These are phyloP conservation scores for Cutaneotrichosporon mucoides DNA, from an alignment of 1,284 basidiomycete species.

Conservation along the genomic window DNA sequence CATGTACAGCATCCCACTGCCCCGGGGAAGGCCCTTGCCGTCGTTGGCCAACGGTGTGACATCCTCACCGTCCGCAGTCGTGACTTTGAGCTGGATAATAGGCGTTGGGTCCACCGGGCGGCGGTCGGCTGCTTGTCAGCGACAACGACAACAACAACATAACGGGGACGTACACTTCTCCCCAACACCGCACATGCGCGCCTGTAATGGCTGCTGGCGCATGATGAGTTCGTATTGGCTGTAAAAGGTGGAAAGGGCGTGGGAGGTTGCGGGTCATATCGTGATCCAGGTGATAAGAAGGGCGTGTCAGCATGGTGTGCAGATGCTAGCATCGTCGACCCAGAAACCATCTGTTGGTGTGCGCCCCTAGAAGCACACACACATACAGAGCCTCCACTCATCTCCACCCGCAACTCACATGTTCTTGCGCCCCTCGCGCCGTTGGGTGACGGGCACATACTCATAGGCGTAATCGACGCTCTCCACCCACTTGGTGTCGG, in stretches of 20 bases:
- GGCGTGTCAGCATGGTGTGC: slow-evolving; percentile 1
- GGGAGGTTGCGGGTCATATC: not conserved
- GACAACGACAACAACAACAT: not conserved
- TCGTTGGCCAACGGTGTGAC: slow-evolving; percentile 21
- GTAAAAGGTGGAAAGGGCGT: not conserved
- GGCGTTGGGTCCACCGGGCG: slow-evolving; percentile 94
- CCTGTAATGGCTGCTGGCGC: slow-evolving; percentile 78
- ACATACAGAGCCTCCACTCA: not conserved
- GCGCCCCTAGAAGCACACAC: not conserved
- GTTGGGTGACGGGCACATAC: slow-evolving; percentile 41
- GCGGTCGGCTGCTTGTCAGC: slow-evolving; percentile 65
- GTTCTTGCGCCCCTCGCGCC: slow-evolving; percentile 18
- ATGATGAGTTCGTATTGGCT: slow-evolving; percentile 76
- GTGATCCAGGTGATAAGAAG: not conserved
- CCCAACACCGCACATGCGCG: slow-evolving; percentile 87
- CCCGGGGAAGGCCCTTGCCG: slow-evolving; percentile 14
- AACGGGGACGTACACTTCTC: slow-evolving; percentile 61
- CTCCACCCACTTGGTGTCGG: slow-evolving; percentile 25
- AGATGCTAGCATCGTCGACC: not conserved
- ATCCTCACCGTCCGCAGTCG: slow-evolving; percentile 60
- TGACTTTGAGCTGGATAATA: slow-evolving; percentile 87
- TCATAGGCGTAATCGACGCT: slow-evolving; percentile 44
- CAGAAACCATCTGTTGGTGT: not conserved
- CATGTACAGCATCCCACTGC: slow-evolving; percentile 39
- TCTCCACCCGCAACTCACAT: slow-evolving; percentile 28